Conservation (phyloP, 768 basidiomycete species). For the Lactarius quietus region DNA sequence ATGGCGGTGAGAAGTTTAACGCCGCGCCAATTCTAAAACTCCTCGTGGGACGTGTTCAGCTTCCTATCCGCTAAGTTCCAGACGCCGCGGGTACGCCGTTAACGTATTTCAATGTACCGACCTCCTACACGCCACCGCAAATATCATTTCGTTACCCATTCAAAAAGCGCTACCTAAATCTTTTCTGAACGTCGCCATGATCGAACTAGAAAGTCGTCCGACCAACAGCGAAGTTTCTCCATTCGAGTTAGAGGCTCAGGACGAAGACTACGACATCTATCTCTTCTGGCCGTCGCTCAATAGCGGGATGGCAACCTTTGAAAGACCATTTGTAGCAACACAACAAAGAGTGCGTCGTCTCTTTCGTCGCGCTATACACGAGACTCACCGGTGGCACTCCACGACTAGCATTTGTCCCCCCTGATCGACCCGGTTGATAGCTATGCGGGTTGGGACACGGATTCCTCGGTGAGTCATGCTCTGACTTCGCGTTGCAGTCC, state of each 20-base stretch:
- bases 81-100: conserved; percentile 7
- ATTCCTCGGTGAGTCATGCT: conserved; percentile 7
- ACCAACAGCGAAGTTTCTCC: not conserved
- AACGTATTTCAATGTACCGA: not conserved
- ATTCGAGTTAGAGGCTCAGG: conserved; percentile 7
- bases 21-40: not conserved
- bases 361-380: not conserved
- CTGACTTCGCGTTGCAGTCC: not conserved
- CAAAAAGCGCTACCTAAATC: conserved; percentile 1
- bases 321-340: not conserved
- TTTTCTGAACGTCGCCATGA: conserved; percentile 5
- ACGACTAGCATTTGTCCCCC: not conserved
- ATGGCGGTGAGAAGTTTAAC: not conserved
- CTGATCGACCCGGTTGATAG: not conserved
- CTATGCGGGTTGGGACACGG: conserved; percentile 13
- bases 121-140: not conserved
- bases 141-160: conserved; percentile 1
- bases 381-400: not conserved
- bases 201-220: not conserved
- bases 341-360: conserved; percentile 4
- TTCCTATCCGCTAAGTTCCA: conserved; percentile 10
- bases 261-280: conserved; percentile 25
- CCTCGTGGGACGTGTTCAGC: not conserved
- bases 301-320: not conserved
- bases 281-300: conserved; percentile 25